These are phyloP conservation scores for Aspergillus puulaauensis DNA, from an alignment of 2,329 filamentous ascomycete species.

Conservation along the genomic window DNA sequence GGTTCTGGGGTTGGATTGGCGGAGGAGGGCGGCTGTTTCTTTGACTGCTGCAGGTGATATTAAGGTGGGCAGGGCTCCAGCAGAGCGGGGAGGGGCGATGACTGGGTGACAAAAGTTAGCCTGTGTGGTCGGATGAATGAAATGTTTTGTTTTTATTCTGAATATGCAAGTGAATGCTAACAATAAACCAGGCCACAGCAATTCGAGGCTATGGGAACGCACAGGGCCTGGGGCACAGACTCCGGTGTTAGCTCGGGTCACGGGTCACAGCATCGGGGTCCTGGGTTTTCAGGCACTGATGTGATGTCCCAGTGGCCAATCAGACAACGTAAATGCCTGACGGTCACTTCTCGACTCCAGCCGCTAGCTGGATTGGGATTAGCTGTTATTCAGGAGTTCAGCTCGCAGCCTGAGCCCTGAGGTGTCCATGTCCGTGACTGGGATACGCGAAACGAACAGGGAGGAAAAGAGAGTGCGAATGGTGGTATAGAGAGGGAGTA, in stretches of 20 bases:
- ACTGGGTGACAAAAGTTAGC: background rate
- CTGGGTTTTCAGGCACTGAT: constrained; percentile 12
- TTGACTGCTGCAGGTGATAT: constrained; percentile 12
- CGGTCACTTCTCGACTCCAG: constrained; percentile 5
- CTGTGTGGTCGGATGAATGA: background rate
- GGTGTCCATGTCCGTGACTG: background rate
- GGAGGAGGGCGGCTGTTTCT: constrained; percentile 17
- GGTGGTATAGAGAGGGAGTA: background rate
- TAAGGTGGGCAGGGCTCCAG: constrained; percentile 1
- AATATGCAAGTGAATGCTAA: background rate
- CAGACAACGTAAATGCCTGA: background rate
- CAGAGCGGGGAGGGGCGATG: background rate
- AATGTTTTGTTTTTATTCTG: background rate
- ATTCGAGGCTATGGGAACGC: background rate
- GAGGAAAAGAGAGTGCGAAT: background rate
- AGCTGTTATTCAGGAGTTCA: constrained; percentile 6
- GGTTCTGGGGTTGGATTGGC: constrained; percentile 14
- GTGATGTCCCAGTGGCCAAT: background rate
- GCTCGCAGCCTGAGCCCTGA: constrained; percentile 2
- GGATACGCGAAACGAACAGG: background rate
- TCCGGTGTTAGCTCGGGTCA: background rate
- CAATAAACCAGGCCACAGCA: background rate
- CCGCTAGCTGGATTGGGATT: background rate
- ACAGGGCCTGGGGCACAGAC: background rate
- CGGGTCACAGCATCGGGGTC: background rate